Percentiles rank a stretch among this genome's conserved stretches.
Conservation (phyloP, 1,139 yeast species). For the Pichia sp. region DNA sequence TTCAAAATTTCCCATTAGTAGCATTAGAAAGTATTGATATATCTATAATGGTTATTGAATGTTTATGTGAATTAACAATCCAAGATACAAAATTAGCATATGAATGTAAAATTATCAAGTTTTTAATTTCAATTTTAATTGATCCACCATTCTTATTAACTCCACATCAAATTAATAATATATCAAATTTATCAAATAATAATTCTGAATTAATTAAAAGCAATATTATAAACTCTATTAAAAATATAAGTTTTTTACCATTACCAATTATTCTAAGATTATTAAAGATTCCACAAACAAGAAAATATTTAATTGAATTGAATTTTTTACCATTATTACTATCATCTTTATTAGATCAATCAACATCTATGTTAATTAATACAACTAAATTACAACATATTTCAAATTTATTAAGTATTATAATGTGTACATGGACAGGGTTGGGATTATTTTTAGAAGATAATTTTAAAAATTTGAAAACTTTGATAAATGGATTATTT, state of each 20-base stretch:
- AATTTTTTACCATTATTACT: constrained; percentile 58
- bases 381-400: constrained; percentile 54
- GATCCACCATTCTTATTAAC: constrained; percentile 12
- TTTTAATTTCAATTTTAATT: constrained; percentile 7
- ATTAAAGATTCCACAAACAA: constrained; percentile 53
- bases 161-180: background rate
- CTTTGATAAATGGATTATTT: constrained; percentile 55
- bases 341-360: constrained; percentile 56
- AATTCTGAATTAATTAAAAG: background rate
- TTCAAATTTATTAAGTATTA: constrained; percentile 53
- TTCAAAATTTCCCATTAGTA: background rate
- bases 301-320: constrained; percentile 54
- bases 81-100: constrained; percentile 8
- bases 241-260: constrained; percentile 6
- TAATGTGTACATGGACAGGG: constrained; percentile 76
- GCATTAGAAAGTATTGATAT: constrained; percentile 1
- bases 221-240: background rate
- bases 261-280: constrained; percentile 35
- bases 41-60: constrained; percentile 4
- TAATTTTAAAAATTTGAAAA: constrained; percentile 49
- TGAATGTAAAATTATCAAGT: constrained; percentile 9
- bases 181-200: background rate
- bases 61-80: constrained; percentile 10
- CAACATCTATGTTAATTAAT: constrained; percentile 24
- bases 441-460: constrained; percentile 58